Conservation (phyloP, 1,284 basidiomycete genomes). For the Kalmanozyma brasiliensis region DNA sequence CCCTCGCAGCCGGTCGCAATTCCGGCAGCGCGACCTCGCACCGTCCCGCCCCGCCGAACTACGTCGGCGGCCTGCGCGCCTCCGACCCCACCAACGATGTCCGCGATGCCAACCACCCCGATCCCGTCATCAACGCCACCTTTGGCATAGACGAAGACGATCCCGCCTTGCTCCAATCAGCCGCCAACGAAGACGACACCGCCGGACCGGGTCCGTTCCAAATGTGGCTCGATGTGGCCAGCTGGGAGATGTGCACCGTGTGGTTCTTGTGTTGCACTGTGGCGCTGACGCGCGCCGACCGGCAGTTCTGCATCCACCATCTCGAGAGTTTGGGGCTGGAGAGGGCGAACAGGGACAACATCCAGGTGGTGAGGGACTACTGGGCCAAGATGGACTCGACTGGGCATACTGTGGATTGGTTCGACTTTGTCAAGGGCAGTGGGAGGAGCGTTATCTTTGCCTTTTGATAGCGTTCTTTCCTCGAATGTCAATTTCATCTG, state of each 20-base stretch:
- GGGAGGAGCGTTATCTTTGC: slow-evolving; percentile 40
- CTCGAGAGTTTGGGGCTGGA: slow-evolving; percentile 48
- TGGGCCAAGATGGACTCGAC: slow-evolving; percentile 47
- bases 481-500: no score
- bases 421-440: slow-evolving; percentile 35
- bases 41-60: slow-evolving; percentile 16
- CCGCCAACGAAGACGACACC: neutral
- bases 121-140: slow-evolving; percentile 22
- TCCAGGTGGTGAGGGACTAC: slow-evolving; percentile 42
- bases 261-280: slow-evolving; percentile 53
- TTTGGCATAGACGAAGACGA: slow-evolving; percentile 4
- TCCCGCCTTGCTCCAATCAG: neutral
- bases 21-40: neutral
- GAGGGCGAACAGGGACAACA: slow-evolving; percentile 46
- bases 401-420: slow-evolving; percentile 49
- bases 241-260: slow-evolving; percentile 57
- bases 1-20: no score
- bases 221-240: slow-evolving; percentile 47
- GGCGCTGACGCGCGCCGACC: slow-evolving; percentile 33
- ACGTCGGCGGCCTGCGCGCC: slow-evolving; percentile 29
- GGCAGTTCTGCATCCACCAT: slow-evolving; percentile 44
- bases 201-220: slow-evolving; percentile 24
- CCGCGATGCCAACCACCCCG: slow-evolving; percentile 24
- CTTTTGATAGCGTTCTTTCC: no score
- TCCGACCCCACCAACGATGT: slow-evolving; percentile 4